These are phyloP conservation scores for Rhododendron kiyosumense DNA, from an alignment of 148 eudicot species.

Conservation along the genomic window DNA sequence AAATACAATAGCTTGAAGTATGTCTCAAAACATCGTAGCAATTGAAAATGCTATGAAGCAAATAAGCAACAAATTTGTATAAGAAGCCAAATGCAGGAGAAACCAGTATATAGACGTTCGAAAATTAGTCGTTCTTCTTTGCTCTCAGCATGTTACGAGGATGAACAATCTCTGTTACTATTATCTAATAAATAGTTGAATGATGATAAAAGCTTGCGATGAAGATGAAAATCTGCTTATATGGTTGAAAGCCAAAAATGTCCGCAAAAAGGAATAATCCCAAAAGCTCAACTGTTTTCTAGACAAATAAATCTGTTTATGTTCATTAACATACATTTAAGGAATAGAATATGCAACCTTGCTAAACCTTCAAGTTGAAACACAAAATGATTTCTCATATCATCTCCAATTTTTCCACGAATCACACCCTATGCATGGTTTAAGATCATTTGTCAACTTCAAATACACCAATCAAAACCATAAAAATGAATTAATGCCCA, in stretches of 20 bases:
- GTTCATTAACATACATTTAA: background rate
- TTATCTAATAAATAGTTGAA: background rate
- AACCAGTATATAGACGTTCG: background rate
- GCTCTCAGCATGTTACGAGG: background rate
- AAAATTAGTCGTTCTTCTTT: background rate
- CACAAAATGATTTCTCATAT: no score
- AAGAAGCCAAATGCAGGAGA: background rate
- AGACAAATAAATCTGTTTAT: background rate
- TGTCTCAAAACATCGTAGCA: background rate
- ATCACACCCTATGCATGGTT: background rate
- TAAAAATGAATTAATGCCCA: background rate
- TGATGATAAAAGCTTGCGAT: background rate
- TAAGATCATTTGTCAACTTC: background rate
- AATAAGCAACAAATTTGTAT: background rate
- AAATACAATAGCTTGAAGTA: slow-evolving; percentile 9
- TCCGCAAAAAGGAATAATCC: background rate
- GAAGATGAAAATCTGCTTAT: background rate
- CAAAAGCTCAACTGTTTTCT: background rate
- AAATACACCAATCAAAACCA: background rate
- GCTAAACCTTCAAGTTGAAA: no score
- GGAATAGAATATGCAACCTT: no score
- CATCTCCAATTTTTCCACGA: no score
- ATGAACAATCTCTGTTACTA: background rate
- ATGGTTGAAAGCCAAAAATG: background rate
- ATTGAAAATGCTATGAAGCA: slow-evolving; percentile 2